Evolutionary conservation across 495 filamentous ascomycete genomes (phyloP), one percentile per base, ranked within the genome.

Genomic region (Cudoniella acicularis): DNA sequence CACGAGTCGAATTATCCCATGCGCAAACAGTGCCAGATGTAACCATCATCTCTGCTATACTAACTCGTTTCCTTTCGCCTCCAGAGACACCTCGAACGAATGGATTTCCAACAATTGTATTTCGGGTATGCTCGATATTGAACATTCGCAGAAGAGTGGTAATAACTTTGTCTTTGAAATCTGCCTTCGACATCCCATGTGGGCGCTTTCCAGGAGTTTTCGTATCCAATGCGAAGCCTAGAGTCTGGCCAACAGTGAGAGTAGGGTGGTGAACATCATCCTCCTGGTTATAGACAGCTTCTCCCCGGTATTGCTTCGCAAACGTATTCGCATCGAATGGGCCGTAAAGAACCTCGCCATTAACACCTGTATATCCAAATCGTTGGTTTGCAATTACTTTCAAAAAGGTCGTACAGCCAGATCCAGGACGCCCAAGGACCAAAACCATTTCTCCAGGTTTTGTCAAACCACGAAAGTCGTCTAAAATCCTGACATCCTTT

Each of bases 1-100:
- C 90, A 68, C 90, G 77, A 6, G 90, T 93, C 57, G 84, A 89
- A 72, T 90, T 89, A 64, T 94, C 90, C 90, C 90, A 95, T 71
- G 87, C 89, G 62, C 88, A 87, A 9, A 94, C 72, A 0, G 85
- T 83, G 17, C 81, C 81, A 9, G 78, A 77, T 40, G 83, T 86
- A 18, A 91, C 72, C 16, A 81, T 80, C 21, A 78, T 77, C 62
- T 94, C 90, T 1, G 88, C 85, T 62, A 94, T 92, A 10, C 79
- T 83, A 17, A 89, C 86, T 60, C 88, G 76, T 66, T 90, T 90
- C 69, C 85, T 85, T 67, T 90, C 88, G 26, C 88, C 88, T 17
- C 88, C 88, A 13, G 81, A 86, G 9, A 91, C 77, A 49, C 87
- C 87, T 26, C 85, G 79, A 18, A 89, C 77, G 2, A 82, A 75